These are phyloP conservation scores for Beauveria caledonica DNA, from an alignment of 2,329 filamentous ascomycete species.

Conservation along the genomic window DNA sequence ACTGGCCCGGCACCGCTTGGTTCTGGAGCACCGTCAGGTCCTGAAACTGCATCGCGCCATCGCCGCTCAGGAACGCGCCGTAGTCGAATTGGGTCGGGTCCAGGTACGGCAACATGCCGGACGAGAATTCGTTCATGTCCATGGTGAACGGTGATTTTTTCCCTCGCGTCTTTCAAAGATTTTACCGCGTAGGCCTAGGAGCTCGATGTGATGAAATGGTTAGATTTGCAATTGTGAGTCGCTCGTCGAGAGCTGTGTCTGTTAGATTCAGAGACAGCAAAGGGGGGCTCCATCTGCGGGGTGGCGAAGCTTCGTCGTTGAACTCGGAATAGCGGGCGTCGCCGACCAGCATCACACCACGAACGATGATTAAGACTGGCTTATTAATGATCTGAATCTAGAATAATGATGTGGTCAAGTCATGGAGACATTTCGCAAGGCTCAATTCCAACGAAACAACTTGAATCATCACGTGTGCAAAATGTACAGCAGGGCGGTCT, in stretches of 20 bases:
- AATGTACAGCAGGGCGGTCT: not conserved
- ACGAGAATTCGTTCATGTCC: conserved; percentile 22
- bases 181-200: not conserved
- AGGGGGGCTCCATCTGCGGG: not conserved
- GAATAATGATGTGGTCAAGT: not conserved
- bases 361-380: not conserved
- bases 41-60: conserved; percentile 11
- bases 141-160: conserved; percentile 14
- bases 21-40: conserved; percentile 4
- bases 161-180: not conserved
- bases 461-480: not conserved
- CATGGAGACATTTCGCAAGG: not conserved
- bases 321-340: not conserved
- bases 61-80: conserved; percentile 27
- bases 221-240: not conserved
- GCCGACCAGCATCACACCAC: not conserved
- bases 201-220: not conserved
- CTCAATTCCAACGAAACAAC: not conserved
- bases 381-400: not conserved
- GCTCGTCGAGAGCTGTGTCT: too few relatives aligned
- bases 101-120: conserved; percentile 22
- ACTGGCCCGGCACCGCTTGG: conserved; percentile 19
- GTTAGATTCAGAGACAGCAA: not conserved
- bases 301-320: not conserved
- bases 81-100: conserved; percentile 31